Base-by-base conservation (phyloP, 108 stramenopile species). In the Pseudonitzschia multistriata region DNA sequence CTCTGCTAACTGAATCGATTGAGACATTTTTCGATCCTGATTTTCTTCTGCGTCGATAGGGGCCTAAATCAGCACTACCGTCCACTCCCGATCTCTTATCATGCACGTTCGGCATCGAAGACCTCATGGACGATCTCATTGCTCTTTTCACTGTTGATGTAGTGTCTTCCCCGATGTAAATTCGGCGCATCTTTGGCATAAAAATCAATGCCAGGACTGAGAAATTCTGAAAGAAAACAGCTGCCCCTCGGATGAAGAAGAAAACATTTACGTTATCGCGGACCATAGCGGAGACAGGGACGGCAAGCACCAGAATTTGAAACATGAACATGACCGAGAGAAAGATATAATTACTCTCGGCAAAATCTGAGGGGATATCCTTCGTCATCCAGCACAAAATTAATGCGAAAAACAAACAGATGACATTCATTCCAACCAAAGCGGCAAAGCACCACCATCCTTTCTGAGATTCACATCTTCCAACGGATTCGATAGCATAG, bases 271-370 rank as follows among this genome's bases (percentile, higher is more conserved):
- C 35, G 33, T 65, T 70, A 35, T 80, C 79, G 22, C 35, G 53
- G 7, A 77, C 79, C 40, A 88, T 54, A 3, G 74, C 61, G 19
- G 77, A 28, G 17, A 85, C 42, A 7, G 87, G 84, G 0, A 81
- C 55, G 0, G 81, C 78, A 30, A 84, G 49, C 21, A 81, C 31
- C 14, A 68, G 36, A 11, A 79, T 79, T 55, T 85, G 83, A 13
- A 82, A 72, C 52, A 88, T 73, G 42, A 70, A 74, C 13, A 73
- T 47, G 53, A 85, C 74, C 35, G 81, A 69, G 63, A 85, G 61
- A 25, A 68, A 59, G 6, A 88, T 57, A 49, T 72, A 81, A 10
- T 24, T 56, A 24, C 73, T 73, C 74, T 88, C 87, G 3, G 62
- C 57, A 37, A 77, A 82, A 30, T 82, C 84, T 0, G 80, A 69